Conservation (phyloP, 2,329 filamentous ascomycete genomes). For the Calonectria pteridis region DNA sequence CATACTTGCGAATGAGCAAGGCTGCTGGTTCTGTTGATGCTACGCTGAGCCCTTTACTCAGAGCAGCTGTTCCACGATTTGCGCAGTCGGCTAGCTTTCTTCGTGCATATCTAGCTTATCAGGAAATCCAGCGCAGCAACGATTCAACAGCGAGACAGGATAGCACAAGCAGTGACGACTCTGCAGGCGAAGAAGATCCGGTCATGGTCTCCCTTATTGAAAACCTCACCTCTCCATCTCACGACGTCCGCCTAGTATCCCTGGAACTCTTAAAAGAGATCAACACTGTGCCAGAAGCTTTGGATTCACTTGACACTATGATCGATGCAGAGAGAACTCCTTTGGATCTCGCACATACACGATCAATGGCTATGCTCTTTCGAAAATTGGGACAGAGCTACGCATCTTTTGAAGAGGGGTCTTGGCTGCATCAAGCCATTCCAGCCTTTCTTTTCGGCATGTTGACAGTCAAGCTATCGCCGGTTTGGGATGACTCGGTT, state of each 20-base stretch:
- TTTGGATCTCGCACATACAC: conserved; percentile 79
- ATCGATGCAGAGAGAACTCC: conserved; percentile 84
- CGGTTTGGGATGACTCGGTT: conserved; percentile 88
- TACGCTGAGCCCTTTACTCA: conserved; percentile 74
- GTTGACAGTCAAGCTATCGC: conserved; percentile 85
- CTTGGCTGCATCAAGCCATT: conserved; percentile 78
- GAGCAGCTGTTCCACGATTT: conserved; percentile 75
- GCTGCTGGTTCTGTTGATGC: conserved; percentile 69
- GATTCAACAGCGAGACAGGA: conserved; percentile 39
- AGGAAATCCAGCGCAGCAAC: conserved; percentile 49
- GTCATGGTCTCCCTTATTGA: conserved; percentile 75
- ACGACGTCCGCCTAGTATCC: conserved; percentile 78
- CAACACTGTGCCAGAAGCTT: conserved; percentile 42
- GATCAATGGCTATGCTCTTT: conserved; percentile 86
- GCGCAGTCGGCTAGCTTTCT: conserved; percentile 75
- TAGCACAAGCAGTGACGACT: conserved; percentile 57
- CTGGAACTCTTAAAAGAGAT: conserved; percentile 78
- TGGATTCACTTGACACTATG: conserved; percentile 64
- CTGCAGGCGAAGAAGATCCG: conserved; percentile 65
- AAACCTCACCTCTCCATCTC: conserved; percentile 82
- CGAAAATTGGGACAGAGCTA: conserved; percentile 80
- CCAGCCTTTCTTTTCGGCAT: conserved; percentile 90
- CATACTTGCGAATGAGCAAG: conserved; percentile 76
- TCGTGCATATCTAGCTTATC: conserved; percentile 70
- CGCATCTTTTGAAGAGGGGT: conserved; percentile 66